phyloP scores from a whole-genome alignment of 192 early-diverging fungal genomes.

The Dimargaris cristalligena region DNA sequence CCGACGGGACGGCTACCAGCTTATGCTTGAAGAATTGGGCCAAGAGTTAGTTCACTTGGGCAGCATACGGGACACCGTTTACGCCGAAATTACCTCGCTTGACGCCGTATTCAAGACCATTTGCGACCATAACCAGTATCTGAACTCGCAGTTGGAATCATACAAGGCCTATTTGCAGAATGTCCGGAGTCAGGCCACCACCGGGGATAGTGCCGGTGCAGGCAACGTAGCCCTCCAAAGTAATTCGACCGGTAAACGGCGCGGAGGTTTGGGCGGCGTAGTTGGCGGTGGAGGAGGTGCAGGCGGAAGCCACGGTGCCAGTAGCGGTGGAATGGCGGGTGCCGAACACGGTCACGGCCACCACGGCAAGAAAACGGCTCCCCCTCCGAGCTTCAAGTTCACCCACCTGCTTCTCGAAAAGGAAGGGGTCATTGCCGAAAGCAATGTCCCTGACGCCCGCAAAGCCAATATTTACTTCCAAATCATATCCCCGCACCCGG shows the following conservation, averaged over 20 bases:
- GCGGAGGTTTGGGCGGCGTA: no score
- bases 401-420: slow-evolving; percentile 70
- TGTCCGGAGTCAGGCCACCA: slow-evolving; percentile 66
- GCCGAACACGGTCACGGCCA: no score
- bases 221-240: slow-evolving; percentile 44
- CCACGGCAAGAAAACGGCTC: slow-evolving; percentile 14
- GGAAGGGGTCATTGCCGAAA: slow-evolving; percentile 81
- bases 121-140: slow-evolving; percentile 84
- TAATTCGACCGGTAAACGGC: slow-evolving; percentile 18
- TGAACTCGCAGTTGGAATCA: slow-evolving; percentile 71
- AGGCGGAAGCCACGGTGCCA: no score
- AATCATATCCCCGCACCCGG: slow-evolving; percentile 70
- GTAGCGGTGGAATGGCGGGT: no score
- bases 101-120: slow-evolving; percentile 84
- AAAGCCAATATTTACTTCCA: slow-evolving; percentile 77
- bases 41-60: slow-evolving; percentile 84
- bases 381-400: slow-evolving; percentile 41
- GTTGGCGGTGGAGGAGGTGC: no score
- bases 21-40: slow-evolving; percentile 75
- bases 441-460: slow-evolving; percentile 79
- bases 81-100: slow-evolving; percentile 57
- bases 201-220: slow-evolving; percentile 31
- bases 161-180: slow-evolving; percentile 93
- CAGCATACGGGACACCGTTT: slow-evolving; percentile 73
- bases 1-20: slow-evolving; percentile 49